Percentiles rank a stretch among this genome's conserved stretches.
These are phyloP conservation scores for Grammothele lineata DNA, from an alignment of 768 basidiomycete species.

Conservation along the genomic window DNA sequence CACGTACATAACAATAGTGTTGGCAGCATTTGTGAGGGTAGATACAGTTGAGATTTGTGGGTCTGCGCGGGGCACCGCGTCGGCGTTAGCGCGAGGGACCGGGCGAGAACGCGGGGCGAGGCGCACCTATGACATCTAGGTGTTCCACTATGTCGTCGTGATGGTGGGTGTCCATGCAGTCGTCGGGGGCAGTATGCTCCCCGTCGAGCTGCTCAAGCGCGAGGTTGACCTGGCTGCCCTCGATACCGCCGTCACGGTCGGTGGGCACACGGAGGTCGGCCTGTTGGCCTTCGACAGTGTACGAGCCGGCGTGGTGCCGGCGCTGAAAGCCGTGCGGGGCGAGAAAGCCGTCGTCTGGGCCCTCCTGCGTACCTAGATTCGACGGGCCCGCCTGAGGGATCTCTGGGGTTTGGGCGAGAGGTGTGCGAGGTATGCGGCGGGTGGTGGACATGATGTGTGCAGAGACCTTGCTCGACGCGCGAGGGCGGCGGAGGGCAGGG, in stretches of 20 bases:
- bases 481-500: neutral
- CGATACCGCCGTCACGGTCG: conserved; percentile 33
- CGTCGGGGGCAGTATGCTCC: conserved; percentile 6
- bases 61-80: conserved; percentile 38
- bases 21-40: conserved; percentile 74
- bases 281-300: conserved; percentile 37
- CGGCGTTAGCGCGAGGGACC: no score
- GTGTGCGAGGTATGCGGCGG: conserved; percentile 2
- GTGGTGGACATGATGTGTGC: conserved; percentile 19
- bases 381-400: no score
- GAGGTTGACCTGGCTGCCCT: conserved; percentile 43
- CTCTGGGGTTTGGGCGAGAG: neutral
- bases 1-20: conserved; percentile 65
- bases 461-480: conserved; percentile 21
- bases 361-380: no score
- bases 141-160: conserved; percentile 82
- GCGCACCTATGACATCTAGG: conserved; percentile 71
- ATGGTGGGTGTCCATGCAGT: conserved; percentile 40
- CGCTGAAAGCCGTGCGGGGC: no score
- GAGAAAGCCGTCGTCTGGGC: no score
- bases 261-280: conserved; percentile 35
- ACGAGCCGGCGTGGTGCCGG: conserved; percentile 18
- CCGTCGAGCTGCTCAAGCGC: conserved; percentile 10
- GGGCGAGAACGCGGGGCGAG: no score
- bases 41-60: conserved; percentile 72